Base-by-base conservation (phyloP, 495 filamentous ascomycete species). In the Neurospora sp. region DNA sequence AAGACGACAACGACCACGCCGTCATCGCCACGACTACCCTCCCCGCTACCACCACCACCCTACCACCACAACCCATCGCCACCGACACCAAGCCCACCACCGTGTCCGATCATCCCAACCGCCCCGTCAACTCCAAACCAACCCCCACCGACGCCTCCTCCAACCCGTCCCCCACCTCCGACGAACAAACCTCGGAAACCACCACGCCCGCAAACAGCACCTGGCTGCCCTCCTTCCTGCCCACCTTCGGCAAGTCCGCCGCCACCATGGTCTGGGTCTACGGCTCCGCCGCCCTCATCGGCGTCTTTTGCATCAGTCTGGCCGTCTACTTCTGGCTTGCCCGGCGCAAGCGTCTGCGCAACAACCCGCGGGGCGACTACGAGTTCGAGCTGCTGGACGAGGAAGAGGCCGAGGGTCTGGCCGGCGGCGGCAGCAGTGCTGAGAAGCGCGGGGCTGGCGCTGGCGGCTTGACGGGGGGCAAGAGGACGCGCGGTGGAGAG, bases 241-340 rank as follows among this genome's bases (percentile, higher is more conserved):
- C 96, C 9, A 96, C 93, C n/a, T 96, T 99, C 76, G 96, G 96
- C 71, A 91, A 94, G 42, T 94, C 92, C 15, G 93, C 94, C 77
- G 89, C 90, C 73, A 97, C 95, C 8, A 93, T 96, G 79, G 88
- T 91, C 54, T 99, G 96, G 96, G 97, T 99, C 71, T 98, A 98
- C 78, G 94, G 93, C 66, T 87, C 94, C 24, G 79, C 96, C 31
- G 90, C 85, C 21, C 88, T 97, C 42, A 98, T 99, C 76, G 85
- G 94, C 40, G 81, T 92, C 19, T 99, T 99, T 85, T 93, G 94
- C 82, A 83, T 84, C 69, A 92, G 89, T 5, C 85, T 99, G 8
- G 94, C 90, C 45, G 83, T 90, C 39, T 98, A 96, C 84, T 86
- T 96, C 76, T 92, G 88, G 77, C 83, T 94, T 19, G 90, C 93